Base-by-base conservation (phyloP, 1,284 basidiomycete species). In the Microbotryum lychnidis-dioicae region DNA sequence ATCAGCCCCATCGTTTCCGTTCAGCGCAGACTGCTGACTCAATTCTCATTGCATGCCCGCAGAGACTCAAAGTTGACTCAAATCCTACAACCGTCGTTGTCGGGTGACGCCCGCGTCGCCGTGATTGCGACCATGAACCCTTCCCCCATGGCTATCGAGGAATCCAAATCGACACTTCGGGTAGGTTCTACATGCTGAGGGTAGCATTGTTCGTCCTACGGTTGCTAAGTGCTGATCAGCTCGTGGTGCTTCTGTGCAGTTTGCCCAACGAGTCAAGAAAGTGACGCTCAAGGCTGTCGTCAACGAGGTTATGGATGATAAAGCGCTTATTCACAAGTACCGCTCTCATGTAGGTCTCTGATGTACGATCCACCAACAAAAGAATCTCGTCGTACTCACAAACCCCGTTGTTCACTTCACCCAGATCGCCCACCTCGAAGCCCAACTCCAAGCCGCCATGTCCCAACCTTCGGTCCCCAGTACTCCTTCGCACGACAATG, bases 51-150 rank as follows among this genome's bases (percentile, higher is more conserved):
- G 37, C 14, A 42, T 42, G 14, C 12, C 37, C 37, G 6, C 14
- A 42, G 37, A 51, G 96, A 97, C 75, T 93, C 90, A 53, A 97
- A 97, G 76, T 74, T 82, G 69, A 98, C 94, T 4, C 85, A 93
- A 42, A 85, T 98, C 76, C 82, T 98, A 7, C 93, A 97, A 74
- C 93, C 93, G 3, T 96, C 91, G 2, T 80, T 98, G 0, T 87
- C 89, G 0, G 96, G 94, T 1, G 91, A 97, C 73, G 94, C 96
- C 20, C 84, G 91, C 21, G 93, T 98, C 56, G 92, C 90, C 45
- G 94, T 98, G 31, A 88, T 97, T 62, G 97, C 92, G 73, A 97
- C 94, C 0, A 83, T 97, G 73, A 94, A 93, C 71, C 90, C 91
- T 0, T 87, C 89, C 1, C 69, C 71, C 3, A 51, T 62, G 0